Evolutionary conservation across 2,329 filamentous ascomycete species (phyloP), one percentile per base, ranked within the genome.

Genomic region (Cercospora sp.): DNA sequence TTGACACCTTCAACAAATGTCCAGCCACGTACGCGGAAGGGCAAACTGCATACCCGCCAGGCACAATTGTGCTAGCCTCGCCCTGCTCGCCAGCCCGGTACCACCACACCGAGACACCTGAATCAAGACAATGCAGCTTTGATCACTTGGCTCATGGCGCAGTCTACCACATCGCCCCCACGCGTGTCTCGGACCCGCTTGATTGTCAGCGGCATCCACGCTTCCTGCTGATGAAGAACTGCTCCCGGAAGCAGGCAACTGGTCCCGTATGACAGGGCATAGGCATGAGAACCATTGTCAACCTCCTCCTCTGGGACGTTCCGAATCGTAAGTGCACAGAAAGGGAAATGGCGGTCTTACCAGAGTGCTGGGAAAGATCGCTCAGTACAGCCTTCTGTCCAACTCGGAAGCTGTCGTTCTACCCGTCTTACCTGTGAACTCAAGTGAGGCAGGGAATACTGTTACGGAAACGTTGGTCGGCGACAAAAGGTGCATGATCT

Each of bases 51-150:
- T 31, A 59, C 31, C 55, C 55, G 55, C 28, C 18, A 13, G 55
- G 28, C 55, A 59, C 55, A 36, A 59, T 33, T 36, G 55, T 59
- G 55, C 55, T 20, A 59, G 55, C 55, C 55, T 59, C 55, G 55
- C 55, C 55, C 30, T 59, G 55, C 55, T 36, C 8, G 55, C 55
- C 31, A 23, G 55, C 55, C 55, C 7, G 16, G 55, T 59, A 36
- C 55, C 55, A 59, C 55, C 55, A 23, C 55, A 18, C 18, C 16
- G 55, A 10, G 30, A 59, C 28, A 36, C 55, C 55, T 59, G 16
- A 23, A 36, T 59, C 16, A 13, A 36, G 28, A 36, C 28, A 31
- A 36, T 59, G 28, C 30, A 59, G 26, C 23, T 13, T 3, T 31
- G 30, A 33, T 20, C 13, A 20, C 55, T 12, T 59, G 55, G 55